Conservation (phyloP, 805 yeast species). For the Lipomyces lipofer region DNA sequence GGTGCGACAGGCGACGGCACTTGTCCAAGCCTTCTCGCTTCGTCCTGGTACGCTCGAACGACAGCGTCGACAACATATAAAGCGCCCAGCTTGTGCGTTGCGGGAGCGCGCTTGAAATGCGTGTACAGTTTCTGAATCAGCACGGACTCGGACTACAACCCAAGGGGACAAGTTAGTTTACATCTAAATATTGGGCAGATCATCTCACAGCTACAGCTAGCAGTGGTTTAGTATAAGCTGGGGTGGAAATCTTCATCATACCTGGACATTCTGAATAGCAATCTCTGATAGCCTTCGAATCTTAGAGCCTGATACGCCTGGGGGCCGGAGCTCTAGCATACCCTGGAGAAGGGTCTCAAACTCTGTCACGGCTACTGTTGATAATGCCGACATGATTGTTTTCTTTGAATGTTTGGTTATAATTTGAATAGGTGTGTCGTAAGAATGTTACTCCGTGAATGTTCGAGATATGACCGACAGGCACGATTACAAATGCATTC, state of each 20-base stretch:
- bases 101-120: conserved; percentile 70
- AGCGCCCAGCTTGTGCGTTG: conserved; percentile 84
- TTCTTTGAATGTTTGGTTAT: neutral
- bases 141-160: conserved; percentile 50
- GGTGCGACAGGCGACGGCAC: conserved; percentile 44
- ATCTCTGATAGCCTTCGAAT: conserved; percentile 80
- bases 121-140: conserved; percentile 60
- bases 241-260: conserved; percentile 18
- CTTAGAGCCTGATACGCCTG: conserved; percentile 95
- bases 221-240: too few species aligned
- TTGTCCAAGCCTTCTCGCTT: conserved; percentile 54
- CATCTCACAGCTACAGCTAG: too few species aligned
- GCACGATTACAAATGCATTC: too few species aligned
- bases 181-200: too few species aligned
- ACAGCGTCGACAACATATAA: conserved; percentile 90
- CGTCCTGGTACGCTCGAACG: conserved; percentile 80
- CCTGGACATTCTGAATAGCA: conserved; percentile 66
- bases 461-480: too few species aligned
- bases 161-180: conserved; percentile 8
- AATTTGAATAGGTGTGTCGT: too few species aligned
- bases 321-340: conserved; percentile 47
- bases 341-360: conserved; percentile 30
- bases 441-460: too few species aligned
- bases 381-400: conserved; percentile 10
- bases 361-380: conserved; percentile 29